Conservation (phyloP, 129 eudicot genomes). For the Ambrosia trifida region DNA sequence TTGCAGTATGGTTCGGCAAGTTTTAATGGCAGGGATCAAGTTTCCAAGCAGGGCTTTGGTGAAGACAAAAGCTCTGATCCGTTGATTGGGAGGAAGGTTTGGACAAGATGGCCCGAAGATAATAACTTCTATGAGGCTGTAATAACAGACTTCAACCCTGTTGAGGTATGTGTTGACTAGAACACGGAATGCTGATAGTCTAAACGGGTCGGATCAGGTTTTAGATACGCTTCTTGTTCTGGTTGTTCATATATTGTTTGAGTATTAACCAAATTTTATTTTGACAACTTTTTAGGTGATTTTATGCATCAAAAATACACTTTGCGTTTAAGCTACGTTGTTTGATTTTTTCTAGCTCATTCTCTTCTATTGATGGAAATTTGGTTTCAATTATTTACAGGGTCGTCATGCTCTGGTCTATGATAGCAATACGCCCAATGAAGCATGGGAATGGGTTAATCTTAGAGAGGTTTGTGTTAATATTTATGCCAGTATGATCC, state of each 20-base stretch:
- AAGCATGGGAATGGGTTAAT: conserved; percentile 76
- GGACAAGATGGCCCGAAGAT: conserved; percentile 82
- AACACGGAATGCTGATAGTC: background rate
- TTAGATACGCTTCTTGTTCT: too few species aligned
- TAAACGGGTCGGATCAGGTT: background rate
- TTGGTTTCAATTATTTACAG: conserved; percentile 28
- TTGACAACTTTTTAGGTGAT: background rate
- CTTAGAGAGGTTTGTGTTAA: conserved; percentile 51
- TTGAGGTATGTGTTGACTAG: conserved; percentile 32
- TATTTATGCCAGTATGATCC: conserved; percentile 1
- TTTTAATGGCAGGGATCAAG: conserved; percentile 50
- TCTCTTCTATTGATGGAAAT: conserved; percentile 5
- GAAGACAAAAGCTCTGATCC: conserved; percentile 45
- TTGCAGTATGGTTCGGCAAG: conserved; percentile 54
- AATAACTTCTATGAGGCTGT: conserved; percentile 68
- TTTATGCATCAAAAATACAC: background rate
- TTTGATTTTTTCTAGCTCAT: background rate
- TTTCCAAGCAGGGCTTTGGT: conserved; percentile 39
- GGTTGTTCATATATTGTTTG: too few species aligned
- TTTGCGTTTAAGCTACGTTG: background rate
- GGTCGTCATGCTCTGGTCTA: conserved; percentile 69
- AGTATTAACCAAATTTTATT: background rate
- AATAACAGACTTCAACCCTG: conserved; percentile 46
- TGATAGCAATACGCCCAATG: conserved; percentile 51
- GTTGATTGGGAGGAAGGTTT: conserved; percentile 61